Conservation (phyloP, 1,284 basidiomycete genomes). For the Phellopilus nigrolimitatus region DNA sequence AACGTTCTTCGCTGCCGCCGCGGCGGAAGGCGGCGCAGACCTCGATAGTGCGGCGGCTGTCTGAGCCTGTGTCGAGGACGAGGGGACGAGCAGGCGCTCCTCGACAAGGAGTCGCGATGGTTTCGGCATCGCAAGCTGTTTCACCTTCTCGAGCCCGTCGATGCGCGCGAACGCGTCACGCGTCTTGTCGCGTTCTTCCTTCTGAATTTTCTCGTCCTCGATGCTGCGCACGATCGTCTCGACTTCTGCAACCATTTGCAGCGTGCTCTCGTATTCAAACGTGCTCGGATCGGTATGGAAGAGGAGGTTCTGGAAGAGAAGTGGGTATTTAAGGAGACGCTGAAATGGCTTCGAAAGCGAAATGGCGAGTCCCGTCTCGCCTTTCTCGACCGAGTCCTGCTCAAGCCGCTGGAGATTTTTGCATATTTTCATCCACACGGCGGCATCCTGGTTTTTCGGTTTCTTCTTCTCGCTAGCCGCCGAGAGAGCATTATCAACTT, state of each 20-base stretch:
- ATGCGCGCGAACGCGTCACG: conserved; percentile 94
- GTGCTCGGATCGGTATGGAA: conserved; percentile 96
- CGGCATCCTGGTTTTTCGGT: conserved; percentile 73
- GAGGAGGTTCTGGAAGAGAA: conserved; percentile 96
- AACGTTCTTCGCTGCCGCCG: conserved; percentile 37
- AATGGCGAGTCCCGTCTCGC: conserved; percentile 91
- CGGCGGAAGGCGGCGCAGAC: conserved; percentile 51
- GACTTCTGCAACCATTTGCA: conserved; percentile 95
- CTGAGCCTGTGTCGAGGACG: conserved; percentile 27
- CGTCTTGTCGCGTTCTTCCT: conserved; percentile 92
- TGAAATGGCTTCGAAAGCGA: conserved; percentile 97
- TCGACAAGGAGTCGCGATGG: conserved; percentile 83
- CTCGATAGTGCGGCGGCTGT: conserved; percentile 34
- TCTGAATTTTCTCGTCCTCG: conserved; percentile 95
- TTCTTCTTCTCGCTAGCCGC: conserved; percentile 60
- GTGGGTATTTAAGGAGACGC: conserved; percentile 91
- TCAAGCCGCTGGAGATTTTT: conserved; percentile 72
- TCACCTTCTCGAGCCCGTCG: conserved; percentile 89
- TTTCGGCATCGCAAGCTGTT: conserved; percentile 83
- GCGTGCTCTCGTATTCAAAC: conserved; percentile 93
- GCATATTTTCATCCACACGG: conserved; percentile 73
- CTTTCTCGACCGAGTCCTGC: conserved; percentile 73
- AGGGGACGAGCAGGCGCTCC: conserved; percentile 56
- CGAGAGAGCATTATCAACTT: conserved; percentile 78
- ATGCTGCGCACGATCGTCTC: conserved; percentile 94